Base-by-base conservation (phyloP, 169 alveolate species). In the Cryptosporidium meleagridis region DNA sequence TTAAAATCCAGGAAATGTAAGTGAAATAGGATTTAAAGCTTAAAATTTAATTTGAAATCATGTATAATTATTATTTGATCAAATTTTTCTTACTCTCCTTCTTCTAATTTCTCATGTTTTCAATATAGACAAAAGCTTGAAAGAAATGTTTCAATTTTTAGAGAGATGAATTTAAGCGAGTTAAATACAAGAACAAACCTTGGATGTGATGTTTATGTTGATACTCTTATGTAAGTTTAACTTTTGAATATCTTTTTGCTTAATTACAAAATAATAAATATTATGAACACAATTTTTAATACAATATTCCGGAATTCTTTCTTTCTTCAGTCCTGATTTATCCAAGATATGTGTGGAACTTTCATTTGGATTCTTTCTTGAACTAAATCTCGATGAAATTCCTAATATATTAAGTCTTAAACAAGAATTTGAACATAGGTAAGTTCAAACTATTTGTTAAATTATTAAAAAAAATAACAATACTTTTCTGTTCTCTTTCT, bases 1-100 rank as follows among this genome's bases (percentile, higher is more conserved):
- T 62, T n/a, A 62, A 80, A 53, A 80, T 80, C 37, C 73, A 80
- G 55, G 89, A 80, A 21, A 80, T 80, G 89, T 80, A 80, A 80
- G 89, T 53, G 16, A 18, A 33, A 7, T 31, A 31, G 35, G n/a
- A 9, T 44, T n/a, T 45, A 44, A n/a, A 44, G 33, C 37, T 10
- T 41, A 14, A 31, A 14, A 14, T 48, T 45, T 48, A 48, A 14
- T 14, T 48, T 48, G n/a, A 48, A 48, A 16, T 48, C 0, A 48
- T 48, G 12, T 16, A 5, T 48, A 48, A 48, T 48, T 3, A 48
- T 48, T 8, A 48, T 48, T 48, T 48, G 55, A 12, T 21, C 55
- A 41, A 12, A 37, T 37, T 37, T 7, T 37, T 37, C 44, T 37
- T 37, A 7, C 1, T 0, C 6, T 4, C 4, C 44, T 37, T 41